These are phyloP conservation scores for Malassezia globosa DNA, from an alignment of 1,284 basidiomycete species.

Conservation along the genomic window DNA sequence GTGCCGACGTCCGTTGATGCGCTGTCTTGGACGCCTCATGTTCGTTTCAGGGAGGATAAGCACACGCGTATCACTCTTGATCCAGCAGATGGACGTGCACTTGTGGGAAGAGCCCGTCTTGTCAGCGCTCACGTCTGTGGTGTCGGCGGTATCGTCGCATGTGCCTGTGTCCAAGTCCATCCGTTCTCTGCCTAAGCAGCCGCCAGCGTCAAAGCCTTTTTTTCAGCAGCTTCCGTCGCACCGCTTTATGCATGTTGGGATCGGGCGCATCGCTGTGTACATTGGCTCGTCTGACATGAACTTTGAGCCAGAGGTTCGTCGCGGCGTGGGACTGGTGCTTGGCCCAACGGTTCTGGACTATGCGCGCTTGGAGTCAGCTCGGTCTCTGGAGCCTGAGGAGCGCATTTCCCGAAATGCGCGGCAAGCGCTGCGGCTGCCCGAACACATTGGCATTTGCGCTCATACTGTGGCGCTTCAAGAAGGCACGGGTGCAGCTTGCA, in stretches of 20 bases:
- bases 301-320: constrained; percentile 8
- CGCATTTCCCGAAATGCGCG: constrained; percentile 5
- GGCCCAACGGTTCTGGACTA: constrained; percentile 9
- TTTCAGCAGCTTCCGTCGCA: constrained; percentile 3
- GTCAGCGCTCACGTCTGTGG: not conserved
- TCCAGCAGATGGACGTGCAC: constrained; percentile 11
- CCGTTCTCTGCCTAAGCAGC: not conserved
- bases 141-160: not conserved
- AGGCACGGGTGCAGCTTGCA: constrained; percentile 2
- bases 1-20: not conserved
- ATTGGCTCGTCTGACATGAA: constrained; percentile 8
- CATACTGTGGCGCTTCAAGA: not conserved
- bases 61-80: not conserved
- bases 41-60: not conserved
- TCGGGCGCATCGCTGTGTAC: not conserved
- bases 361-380: not conserved
- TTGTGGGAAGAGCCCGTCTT: constrained; percentile 11
- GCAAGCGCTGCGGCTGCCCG: constrained; percentile 8
- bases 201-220: not conserved
- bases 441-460: constrained; percentile 5
- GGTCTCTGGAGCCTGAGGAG: not conserved
- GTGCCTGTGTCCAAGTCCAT: not conserved
- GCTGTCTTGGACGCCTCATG: not conserved
- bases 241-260: constrained; percentile 2
- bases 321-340: constrained; percentile 9